Evolutionary conservation across 1,284 basidiomycete species (phyloP).

Genomic region (Puccinia coronata): DNA sequence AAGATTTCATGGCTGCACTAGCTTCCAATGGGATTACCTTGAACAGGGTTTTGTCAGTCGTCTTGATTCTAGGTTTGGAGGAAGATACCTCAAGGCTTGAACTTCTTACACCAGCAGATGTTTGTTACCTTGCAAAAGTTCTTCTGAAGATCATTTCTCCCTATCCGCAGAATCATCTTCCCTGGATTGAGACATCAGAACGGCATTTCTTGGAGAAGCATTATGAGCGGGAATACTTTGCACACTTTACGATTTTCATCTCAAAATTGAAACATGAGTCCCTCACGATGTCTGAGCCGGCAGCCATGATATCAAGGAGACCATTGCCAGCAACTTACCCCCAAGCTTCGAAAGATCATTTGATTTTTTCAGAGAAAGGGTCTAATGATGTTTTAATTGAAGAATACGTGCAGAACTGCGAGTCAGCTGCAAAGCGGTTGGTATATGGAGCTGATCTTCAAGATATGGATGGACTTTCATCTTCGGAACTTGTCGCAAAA

Average conservation of each 20-base stretch:
- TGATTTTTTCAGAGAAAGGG: too few species aligned
- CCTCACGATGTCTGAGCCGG: background rate
- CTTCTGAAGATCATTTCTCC: background rate
- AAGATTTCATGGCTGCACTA: background rate
- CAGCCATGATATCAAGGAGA: too few species aligned
- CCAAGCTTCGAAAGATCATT: too few species aligned
- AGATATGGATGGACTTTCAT: background rate
- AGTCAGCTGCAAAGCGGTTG: background rate
- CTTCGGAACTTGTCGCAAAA: background rate
- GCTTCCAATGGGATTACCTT: background rate
- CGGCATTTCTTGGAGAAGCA: background rate
- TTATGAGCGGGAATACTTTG: background rate
- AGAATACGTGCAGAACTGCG: background rate
- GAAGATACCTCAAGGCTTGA: background rate
- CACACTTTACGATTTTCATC: background rate
- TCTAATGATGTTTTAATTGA: too few species aligned
- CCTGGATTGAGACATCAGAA: conserved; percentile 4
- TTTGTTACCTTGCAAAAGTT: background rate
- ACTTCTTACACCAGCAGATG: background rate
- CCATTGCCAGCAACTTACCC: background rate
- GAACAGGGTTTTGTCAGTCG: background rate
- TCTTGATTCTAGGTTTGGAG: background rate
- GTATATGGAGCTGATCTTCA: background rate
- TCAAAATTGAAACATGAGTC: too few species aligned
- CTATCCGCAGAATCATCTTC: background rate